Percentiles rank a stretch among this genome's conserved stretches.
Conservation (phyloP, 2,329 filamentous ascomycete genomes). For the Clonostachys rhizophaga region DNA sequence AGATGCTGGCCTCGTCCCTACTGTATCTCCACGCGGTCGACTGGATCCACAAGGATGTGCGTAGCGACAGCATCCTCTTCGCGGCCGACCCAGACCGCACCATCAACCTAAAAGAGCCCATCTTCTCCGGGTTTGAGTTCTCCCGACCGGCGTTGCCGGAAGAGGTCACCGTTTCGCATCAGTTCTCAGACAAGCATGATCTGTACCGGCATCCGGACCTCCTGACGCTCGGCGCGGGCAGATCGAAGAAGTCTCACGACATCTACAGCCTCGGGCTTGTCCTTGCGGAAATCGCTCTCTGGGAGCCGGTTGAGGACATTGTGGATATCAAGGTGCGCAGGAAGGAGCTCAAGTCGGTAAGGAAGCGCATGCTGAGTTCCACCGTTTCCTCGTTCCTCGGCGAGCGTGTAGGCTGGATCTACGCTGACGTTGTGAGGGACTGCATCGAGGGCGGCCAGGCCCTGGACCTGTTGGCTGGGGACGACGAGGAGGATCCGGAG, state of each 20-base stretch:
- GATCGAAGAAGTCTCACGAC: background rate
- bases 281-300: slow-evolving; percentile 1
- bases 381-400: no score
- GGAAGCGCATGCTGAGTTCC: no score
- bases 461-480: no score
- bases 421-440: no score
- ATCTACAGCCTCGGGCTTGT: slow-evolving; percentile 1
- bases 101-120: background rate
- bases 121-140: background rate
- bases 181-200: background rate
- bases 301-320: background rate
- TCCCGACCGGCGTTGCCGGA: background rate
- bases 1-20: no score
- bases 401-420: no score
- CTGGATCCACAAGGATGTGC: background rate
- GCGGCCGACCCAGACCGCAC: background rate
- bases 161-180: background rate
- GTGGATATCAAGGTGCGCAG: background rate
- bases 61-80: background rate
- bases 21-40: no score
- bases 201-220: background rate
- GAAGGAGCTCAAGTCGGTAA: no score
- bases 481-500: no score
- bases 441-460: no score
- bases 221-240: background rate